Conservation (phyloP, 345 rosid species). For the Bretschneidera sinensis region DNA sequence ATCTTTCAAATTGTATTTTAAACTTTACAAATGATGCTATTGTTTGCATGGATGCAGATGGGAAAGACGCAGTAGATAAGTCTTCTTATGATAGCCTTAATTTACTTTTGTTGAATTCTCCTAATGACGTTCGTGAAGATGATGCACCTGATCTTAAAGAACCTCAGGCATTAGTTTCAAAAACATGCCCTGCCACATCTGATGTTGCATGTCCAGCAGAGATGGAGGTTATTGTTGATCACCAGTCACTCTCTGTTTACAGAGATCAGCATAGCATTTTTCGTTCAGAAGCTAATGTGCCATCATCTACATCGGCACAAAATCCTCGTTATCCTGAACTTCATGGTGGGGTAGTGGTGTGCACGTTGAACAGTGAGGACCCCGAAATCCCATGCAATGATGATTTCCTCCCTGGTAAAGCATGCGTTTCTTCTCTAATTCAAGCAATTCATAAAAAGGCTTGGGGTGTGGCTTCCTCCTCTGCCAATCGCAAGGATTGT, state of each 20-base stretch:
- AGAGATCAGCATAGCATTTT: slow-evolving; percentile 23
- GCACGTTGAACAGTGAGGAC: slow-evolving; percentile 62
- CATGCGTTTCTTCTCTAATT: slow-evolving; percentile 10
- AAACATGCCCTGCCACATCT: slow-evolving; percentile 15
- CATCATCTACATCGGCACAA: slow-evolving; percentile 23
- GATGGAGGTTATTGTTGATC: slow-evolving; percentile 23
- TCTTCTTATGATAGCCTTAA: slow-evolving; percentile 21
- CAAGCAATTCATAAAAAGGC: slow-evolving; percentile 11
- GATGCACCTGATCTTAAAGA: slow-evolving; percentile 16
- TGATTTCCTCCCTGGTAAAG: slow-evolving; percentile 33
- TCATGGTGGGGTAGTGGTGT: slow-evolving; percentile 33
- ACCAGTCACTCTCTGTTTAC: slow-evolving; percentile 22
- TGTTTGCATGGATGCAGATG: slow-evolving; percentile 19
- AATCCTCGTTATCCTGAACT: slow-evolving; percentile 38
- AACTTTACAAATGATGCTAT: slow-evolving; percentile 21
- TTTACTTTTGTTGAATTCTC: slow-evolving; percentile 22
- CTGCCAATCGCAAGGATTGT: slow-evolving; percentile 17
- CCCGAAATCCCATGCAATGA: slow-evolving; percentile 77
- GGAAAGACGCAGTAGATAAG: slow-evolving; percentile 20
- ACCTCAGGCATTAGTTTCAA: slow-evolving; percentile 15
- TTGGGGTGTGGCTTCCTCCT: slow-evolving; percentile 16
- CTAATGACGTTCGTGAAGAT: slow-evolving; percentile 16
- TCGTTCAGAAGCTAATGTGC: slow-evolving; percentile 34
- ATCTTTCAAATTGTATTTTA: slow-evolving; percentile 37
- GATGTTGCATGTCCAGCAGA: slow-evolving; percentile 20